These are phyloP conservation scores for Tuber microsphaerosporum DNA, from an alignment of 495 filamentous ascomycete genomes.

Conservation along the genomic window DNA sequence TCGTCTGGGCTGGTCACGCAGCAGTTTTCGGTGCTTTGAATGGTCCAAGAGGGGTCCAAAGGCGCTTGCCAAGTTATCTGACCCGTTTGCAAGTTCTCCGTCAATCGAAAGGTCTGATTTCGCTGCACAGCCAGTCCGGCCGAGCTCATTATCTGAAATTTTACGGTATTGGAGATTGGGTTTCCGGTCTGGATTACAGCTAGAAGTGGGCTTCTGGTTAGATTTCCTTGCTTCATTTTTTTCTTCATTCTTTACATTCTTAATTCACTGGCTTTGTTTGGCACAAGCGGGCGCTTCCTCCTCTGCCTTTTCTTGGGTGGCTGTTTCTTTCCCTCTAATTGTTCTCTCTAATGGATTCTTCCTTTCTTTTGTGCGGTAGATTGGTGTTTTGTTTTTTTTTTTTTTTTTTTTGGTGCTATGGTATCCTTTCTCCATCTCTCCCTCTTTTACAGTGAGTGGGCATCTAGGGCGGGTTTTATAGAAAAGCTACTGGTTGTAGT, in stretches of 20 bases:
- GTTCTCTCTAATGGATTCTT: neutral
- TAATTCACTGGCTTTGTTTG: neutral
- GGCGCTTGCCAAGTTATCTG: too few species aligned
- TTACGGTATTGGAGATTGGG: conserved; percentile 12
- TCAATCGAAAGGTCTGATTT: too few species aligned
- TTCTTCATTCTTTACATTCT: neutral
- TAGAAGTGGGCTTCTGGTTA: neutral
- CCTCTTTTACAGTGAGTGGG: neutral
- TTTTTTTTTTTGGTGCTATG: neutral
- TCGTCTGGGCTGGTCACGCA: too few species aligned
- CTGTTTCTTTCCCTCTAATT: neutral
- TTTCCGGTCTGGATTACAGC: neutral
- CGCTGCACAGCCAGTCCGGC: too few species aligned
- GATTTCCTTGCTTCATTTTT: neutral
- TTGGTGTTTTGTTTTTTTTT: neutral
- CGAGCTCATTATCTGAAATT: too few species aligned
- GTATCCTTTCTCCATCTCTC: neutral
- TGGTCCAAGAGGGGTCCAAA: too few species aligned
- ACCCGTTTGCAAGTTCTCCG: too few species aligned
- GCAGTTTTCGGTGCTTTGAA: too few species aligned
- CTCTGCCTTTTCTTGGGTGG: neutral
- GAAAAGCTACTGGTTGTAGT: neutral
- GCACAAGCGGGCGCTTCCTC: neutral
- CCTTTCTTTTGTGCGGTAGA: neutral
- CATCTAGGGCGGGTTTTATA: neutral